A percentile compares a stretch with the other conserved stretches of the same genome.
These are phyloP conservation scores for Camptophora hylomeconis DNA, from an alignment of 2,329 filamentous ascomycete genomes.

Conservation along the genomic window DNA sequence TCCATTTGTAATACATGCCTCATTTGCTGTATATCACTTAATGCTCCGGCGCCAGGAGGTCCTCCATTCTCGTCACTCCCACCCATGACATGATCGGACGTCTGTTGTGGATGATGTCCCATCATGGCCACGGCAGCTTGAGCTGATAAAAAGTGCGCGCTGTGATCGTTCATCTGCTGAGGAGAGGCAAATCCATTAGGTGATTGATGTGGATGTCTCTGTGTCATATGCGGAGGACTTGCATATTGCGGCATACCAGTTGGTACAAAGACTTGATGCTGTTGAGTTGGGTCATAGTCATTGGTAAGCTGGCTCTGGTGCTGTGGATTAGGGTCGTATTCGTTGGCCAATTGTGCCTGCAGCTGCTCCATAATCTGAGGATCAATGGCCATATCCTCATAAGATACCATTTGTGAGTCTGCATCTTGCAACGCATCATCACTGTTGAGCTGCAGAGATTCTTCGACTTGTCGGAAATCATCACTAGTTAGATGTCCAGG, in stretches of 20 bases:
- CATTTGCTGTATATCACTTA: constrained; percentile 18
- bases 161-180: constrained; percentile 10
- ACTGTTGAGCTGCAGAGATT: constrained; percentile 3
- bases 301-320: constrained; percentile 13
- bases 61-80: constrained; percentile 9
- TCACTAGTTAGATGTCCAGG: constrained; percentile 19
- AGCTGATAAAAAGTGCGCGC: constrained; percentile 9
- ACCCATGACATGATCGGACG: constrained; percentile 17
- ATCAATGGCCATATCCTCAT: constrained; percentile 43
- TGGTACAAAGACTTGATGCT: constrained; percentile 5
- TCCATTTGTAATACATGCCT: constrained; percentile 18
- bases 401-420: constrained; percentile 28
- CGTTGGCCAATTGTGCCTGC: constrained; percentile 18
- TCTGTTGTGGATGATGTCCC: constrained; percentile 3
- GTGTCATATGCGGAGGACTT: background rate
- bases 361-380: constrained; percentile 48
- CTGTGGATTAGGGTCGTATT: constrained; percentile 7
- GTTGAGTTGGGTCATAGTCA: constrained; percentile 7
- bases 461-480: constrained; percentile 20
- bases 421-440: constrained; percentile 16
- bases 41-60: constrained; percentile 9
- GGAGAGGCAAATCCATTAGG: constrained; percentile 5
- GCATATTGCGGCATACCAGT: constrained; percentile 1
- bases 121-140: constrained; percentile 9
- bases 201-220: constrained; percentile 3